Base-by-base conservation (phyloP, 2,329 filamentous ascomycete species). In the Metarhizium album region DNA sequence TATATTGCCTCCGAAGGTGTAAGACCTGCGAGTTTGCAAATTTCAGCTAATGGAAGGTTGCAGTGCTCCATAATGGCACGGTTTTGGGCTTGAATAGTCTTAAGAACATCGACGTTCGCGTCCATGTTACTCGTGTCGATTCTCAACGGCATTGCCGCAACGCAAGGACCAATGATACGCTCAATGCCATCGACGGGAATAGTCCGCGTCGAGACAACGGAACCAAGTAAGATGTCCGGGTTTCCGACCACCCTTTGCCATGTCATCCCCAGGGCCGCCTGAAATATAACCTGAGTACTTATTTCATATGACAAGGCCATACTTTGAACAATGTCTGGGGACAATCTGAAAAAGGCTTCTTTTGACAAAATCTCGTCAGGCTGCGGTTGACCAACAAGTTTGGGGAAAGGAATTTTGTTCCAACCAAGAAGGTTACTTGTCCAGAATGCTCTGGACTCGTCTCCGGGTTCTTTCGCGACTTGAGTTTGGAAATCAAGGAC, bases 191-290 rank as follows among this genome's bases (percentile, higher is more conserved):
- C 62, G 2, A 95, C 63, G 0, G 87, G 79, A n/a, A 90, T 65
- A 1, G 85, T 88, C 50, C 90, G 77, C 2, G 90, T 90, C 9
- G 90, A 95, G 13, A 86, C 86, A 3, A 95, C 87, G 1, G 82
- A 84, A 0, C 90, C 90, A 38, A 95, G 78, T 0, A 83, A 72
- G 1, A 90, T 70, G 61, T 95, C 87, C 0, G 73, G 63, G 1
- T 69, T 71, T 2, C 85, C 87, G 2, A 79, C 64, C 52, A 93
- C 80, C 0, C 75, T 73, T 16, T 76, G 73, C 63, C 90, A 78
- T 0, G 94, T 63, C 62, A 84, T 79, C 1, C 76, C 71, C 50
- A 88, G 69, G 0, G 84, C 82, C 7, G 85, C 79, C 62, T 95
- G 89, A 53, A 94, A 89, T 20, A 91, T 69, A 0, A 84, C 78